Conservation (phyloP, 164 flowering plant genomes). For the Chimonanthus praecox region DNA sequence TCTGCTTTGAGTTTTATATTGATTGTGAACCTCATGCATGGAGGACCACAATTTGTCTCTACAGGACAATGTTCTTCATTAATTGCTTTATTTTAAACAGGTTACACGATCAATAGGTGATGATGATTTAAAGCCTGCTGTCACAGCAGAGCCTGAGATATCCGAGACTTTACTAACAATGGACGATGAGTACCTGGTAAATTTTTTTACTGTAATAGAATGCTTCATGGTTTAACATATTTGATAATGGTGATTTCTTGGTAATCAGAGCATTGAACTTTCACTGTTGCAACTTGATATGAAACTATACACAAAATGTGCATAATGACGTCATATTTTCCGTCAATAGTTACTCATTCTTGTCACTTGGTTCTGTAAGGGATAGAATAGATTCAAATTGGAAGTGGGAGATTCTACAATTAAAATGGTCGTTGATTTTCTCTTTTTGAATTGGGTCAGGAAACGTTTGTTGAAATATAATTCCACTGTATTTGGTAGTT, state of each 20-base stretch:
- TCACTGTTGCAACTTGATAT: not conserved
- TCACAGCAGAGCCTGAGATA: slow-evolving; percentile 94
- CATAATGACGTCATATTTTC: not conserved
- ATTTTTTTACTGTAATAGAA: not conserved
- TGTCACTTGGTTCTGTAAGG: not conserved
- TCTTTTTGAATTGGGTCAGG: no score
- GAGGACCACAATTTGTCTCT: not conserved
- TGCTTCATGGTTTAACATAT: not conserved
- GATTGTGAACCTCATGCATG: not conserved
- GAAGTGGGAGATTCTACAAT: no score
- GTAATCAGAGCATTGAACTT: not conserved
- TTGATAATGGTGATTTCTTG: not conserved
- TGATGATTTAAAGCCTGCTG: slow-evolving; percentile 93
- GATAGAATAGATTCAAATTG: not conserved
- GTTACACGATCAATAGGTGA: slow-evolving; percentile 97
- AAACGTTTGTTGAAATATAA: no score
- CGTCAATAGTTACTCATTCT: not conserved
- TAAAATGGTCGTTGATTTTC: no score
- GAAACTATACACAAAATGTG: not conserved
- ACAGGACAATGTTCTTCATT: not conserved
- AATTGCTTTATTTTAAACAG: slow-evolving; percentile 25
- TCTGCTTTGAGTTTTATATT: not conserved
- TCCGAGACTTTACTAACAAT: slow-evolving; percentile 53
- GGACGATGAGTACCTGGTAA: slow-evolving; percentile 86
- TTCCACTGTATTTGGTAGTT: no score